A percentile compares a stretch with the other conserved stretches of the same genome.
Evolutionary conservation across 1,139 yeast species (phyloP).

Genomic region (Pichiaceae sp.): DNA sequence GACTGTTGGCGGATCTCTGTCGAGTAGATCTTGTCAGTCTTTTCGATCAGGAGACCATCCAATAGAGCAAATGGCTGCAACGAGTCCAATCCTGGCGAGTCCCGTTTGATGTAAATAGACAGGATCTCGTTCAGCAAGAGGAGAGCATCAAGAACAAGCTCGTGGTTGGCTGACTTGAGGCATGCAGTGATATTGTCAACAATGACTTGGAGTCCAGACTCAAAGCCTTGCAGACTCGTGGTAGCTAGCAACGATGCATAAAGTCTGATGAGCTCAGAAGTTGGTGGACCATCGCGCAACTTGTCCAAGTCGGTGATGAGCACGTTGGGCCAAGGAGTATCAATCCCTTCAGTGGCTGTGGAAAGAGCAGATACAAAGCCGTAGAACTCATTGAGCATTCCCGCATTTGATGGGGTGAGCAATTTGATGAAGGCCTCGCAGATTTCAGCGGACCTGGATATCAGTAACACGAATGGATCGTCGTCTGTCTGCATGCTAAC

Average conservation of each 20-base stretch:
- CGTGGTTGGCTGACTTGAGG: slow-evolving; percentile 36
- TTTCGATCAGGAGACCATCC: slow-evolving; percentile 21
- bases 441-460: slow-evolving; percentile 5
- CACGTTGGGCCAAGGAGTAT: slow-evolving; percentile 12
- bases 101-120: slow-evolving; percentile 19
- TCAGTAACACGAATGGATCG: slow-evolving; percentile 18
- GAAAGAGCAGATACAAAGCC: slow-evolving; percentile 16
- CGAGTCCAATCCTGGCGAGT: slow-evolving; percentile 4
- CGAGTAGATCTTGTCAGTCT: slow-evolving; percentile 36
- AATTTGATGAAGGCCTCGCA: slow-evolving; percentile 12
- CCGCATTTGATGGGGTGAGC: slow-evolving; percentile 9
- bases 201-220: slow-evolving; percentile 21
- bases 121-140: slow-evolving; percentile 32
- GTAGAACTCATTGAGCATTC: slow-evolving; percentile 11
- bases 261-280: slow-evolving; percentile 24
- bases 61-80: slow-evolving; percentile 6
- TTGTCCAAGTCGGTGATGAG: slow-evolving; percentile 10
- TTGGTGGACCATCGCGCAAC: slow-evolving; percentile 13
- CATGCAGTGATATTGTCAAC: slow-evolving; percentile 35
- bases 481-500: slow-evolving; percentile 21
- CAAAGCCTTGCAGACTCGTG: slow-evolving; percentile 23
- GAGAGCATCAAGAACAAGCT: slow-evolving; percentile 44
- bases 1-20: slow-evolving; percentile 44
- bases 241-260: slow-evolving; percentile 22
- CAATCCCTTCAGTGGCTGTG: slow-evolving; percentile 16